Conservation (phyloP, 306 rosid species). For the Quercus ilex region DNA sequence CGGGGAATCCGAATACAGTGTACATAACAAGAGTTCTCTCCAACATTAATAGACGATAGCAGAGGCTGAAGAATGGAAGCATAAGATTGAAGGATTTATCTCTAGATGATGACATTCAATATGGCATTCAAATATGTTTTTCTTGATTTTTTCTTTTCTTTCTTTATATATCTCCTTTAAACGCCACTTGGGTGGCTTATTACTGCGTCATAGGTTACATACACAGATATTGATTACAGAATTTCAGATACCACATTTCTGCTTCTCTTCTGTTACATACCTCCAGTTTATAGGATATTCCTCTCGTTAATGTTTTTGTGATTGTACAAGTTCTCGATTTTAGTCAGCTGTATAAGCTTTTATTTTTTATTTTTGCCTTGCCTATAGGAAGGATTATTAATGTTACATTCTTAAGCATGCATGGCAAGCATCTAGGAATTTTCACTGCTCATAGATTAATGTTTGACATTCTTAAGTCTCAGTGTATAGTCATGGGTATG, state of each 20-base stretch:
- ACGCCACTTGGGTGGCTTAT: constrained; percentile 29
- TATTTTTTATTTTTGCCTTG: background rate
- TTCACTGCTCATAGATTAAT: too few species aligned
- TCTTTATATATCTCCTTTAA: constrained; percentile 6
- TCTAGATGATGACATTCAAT: constrained; percentile 23
- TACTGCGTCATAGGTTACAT: constrained; percentile 34
- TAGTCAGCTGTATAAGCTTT: constrained; percentile 13
- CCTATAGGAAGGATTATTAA: background rate
- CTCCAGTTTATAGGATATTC: constrained; percentile 27
- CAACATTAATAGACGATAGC: constrained; percentile 32
- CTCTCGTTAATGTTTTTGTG: constrained; percentile 15
- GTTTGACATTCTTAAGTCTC: background rate
- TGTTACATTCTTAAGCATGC: background rate
- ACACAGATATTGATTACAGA: constrained; percentile 27
- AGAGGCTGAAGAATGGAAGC: constrained; percentile 28
- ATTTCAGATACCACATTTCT: constrained; percentile 37
- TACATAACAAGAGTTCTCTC: constrained; percentile 47
- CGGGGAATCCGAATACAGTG: constrained; percentile 36
- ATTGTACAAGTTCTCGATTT: constrained; percentile 26
- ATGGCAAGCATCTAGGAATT: background rate
- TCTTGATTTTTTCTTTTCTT: background rate
- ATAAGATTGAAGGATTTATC: background rate
- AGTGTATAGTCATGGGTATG: background rate
- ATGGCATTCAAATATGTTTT: constrained; percentile 25
- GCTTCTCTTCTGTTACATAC: constrained; percentile 14